phyloP scores from a whole-genome alignment of 352 stramenopile species.

The Globisporangium lucens region DNA sequence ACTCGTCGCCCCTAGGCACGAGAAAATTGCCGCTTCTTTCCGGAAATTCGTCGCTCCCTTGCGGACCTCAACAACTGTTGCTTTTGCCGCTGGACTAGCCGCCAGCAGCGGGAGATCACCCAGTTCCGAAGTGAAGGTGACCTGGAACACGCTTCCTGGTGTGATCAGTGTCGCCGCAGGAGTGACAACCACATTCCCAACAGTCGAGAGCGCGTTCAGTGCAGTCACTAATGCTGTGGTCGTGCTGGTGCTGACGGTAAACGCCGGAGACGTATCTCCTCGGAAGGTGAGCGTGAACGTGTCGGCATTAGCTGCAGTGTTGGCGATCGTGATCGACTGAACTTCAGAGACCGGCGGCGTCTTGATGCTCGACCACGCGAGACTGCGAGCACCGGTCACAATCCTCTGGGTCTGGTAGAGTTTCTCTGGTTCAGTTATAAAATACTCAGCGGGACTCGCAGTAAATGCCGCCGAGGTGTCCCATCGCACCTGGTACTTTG shows the following conservation, averaged over 20 bases:
- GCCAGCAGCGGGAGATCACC: conserved; percentile 44
- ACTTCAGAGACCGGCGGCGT: conserved; percentile 31
- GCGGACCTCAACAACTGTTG: conserved; percentile 27
- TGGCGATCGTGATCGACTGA: conserved; percentile 42
- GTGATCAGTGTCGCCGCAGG: conserved; percentile 22
- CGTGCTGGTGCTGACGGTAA: conserved; percentile 41
- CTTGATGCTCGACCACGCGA: conserved; percentile 55
- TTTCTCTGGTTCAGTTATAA: conserved; percentile 45
- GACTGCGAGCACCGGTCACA: conserved; percentile 41
- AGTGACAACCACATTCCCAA: conserved; percentile 46
- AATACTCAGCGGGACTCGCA: conserved; percentile 40
- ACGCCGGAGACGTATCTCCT: conserved; percentile 23
- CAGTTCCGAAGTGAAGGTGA: conserved; percentile 58
- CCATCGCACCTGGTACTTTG: conserved; percentile 65
- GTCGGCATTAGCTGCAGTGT: conserved; percentile 10
- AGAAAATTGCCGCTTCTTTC: conserved; percentile 65
- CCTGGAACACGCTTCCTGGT: conserved; percentile 25
- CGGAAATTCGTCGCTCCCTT: conserved; percentile 53
- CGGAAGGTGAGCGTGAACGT: conserved; percentile 60
- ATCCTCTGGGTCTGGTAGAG: conserved; percentile 57
- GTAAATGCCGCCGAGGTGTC: conserved; percentile 56
- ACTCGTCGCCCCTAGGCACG: conserved; percentile 33
- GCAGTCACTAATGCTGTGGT: conserved; percentile 24
- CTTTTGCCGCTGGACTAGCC: conserved; percentile 8
- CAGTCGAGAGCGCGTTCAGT: conserved; percentile 37